A percentile compares a stretch with the other conserved stretches of the same genome.
Conservation (phyloP, 805 yeast genomes). For the Yamadazyma philogaea region DNA sequence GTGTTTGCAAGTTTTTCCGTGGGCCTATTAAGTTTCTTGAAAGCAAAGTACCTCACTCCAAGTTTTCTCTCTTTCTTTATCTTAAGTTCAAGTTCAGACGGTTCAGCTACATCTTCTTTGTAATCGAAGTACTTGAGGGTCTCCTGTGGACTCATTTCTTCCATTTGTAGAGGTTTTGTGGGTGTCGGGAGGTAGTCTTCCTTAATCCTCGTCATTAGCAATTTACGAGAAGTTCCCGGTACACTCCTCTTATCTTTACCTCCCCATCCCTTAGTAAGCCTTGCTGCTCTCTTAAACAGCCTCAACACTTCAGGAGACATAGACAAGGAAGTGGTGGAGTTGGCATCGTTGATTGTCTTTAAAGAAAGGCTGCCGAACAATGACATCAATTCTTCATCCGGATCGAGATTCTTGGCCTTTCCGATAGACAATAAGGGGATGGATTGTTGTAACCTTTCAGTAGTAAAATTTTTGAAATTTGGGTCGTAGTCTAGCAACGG, state of each 20-base stretch:
- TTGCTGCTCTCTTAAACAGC: conserved; percentile 56
- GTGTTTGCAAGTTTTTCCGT: conserved; percentile 42
- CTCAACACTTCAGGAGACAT: conserved; percentile 65
- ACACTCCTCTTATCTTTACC: conserved; percentile 70
- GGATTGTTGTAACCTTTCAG: conserved; percentile 38
- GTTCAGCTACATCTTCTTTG: conserved; percentile 32
- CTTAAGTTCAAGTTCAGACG: conserved; percentile 27
- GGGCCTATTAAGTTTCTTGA: conserved; percentile 35
- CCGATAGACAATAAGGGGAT: conserved; percentile 42
- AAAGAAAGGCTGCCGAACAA: conserved; percentile 69
- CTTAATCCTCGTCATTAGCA: conserved; percentile 66
- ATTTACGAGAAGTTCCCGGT: conserved; percentile 71
- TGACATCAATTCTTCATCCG: conserved; percentile 68
- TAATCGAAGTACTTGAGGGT: conserved; percentile 32
- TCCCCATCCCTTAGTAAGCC: conserved; percentile 77
- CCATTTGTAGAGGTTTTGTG: conserved; percentile 59
- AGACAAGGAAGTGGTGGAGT: conserved; percentile 66
- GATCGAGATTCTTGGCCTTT: conserved; percentile 56
- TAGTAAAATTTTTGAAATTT: conserved; percentile 46
- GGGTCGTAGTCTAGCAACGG: conserved; percentile 41
- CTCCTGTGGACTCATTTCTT: conserved; percentile 43
- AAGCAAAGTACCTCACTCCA: conserved; percentile 58
- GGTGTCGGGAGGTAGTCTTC: conserved; percentile 79
- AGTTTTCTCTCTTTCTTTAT: conserved; percentile 28
- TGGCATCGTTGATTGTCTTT: conserved; percentile 71